A percentile compares a stretch with the other conserved stretches of the same genome.
Evolutionary conservation across 2,329 filamentous ascomycete species (phyloP).

Genomic region (Diaporthe destruens): DNA sequence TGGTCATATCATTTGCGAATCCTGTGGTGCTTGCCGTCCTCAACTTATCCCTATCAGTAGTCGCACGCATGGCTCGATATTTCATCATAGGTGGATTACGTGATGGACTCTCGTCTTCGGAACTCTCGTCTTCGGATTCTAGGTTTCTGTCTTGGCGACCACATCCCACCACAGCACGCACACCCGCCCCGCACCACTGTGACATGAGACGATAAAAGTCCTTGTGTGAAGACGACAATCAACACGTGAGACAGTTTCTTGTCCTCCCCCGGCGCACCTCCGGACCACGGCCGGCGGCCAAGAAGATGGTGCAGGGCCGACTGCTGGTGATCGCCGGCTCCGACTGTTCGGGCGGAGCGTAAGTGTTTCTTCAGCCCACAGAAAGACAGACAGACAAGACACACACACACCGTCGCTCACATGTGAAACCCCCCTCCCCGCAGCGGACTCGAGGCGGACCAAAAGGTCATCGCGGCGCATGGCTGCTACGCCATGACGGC

Average conservation of each 20-base stretch:
- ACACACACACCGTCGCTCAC: too few species aligned
- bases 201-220: not conserved
- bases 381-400: too few species aligned
- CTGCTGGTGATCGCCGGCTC: constrained; percentile 89
- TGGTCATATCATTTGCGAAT: not conserved
- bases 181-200: constrained; percentile 13
- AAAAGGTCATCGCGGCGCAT: constrained; percentile 93
- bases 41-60: not conserved
- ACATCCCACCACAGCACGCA: not conserved
- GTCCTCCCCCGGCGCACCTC: not conserved
- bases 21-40: not conserved
- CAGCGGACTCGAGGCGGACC: constrained; percentile 94
- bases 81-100: constrained; percentile 39
- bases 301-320: constrained; percentile 58
- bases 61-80: not conserved
- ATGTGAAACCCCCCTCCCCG: not conserved
- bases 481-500: constrained; percentile 96
- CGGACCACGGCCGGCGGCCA: constrained; percentile 31
- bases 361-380: constrained; percentile 50
- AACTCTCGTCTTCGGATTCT: not conserved
- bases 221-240: not conserved
- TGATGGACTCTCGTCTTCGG: constrained; percentile 33
- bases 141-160: constrained; percentile 19
- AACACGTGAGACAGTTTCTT: not conserved
- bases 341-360: constrained; percentile 91